Evolutionary conservation across 2,329 filamentous ascomycete species (phyloP).

Genomic region (Zymoseptoria pseudotritici): DNA sequence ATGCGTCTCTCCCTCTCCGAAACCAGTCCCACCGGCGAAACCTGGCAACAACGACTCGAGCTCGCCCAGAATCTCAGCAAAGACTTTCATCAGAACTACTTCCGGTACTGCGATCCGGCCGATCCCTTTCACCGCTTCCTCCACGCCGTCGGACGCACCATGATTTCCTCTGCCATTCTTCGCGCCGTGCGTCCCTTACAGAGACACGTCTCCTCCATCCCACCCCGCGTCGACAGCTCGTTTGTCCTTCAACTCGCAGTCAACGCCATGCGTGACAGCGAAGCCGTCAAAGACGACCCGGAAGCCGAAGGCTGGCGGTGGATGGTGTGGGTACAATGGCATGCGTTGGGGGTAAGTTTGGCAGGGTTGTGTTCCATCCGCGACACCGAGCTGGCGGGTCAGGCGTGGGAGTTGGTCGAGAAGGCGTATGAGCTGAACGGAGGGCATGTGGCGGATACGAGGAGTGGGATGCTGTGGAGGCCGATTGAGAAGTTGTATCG

Average conservation of each 20-base stretch:
- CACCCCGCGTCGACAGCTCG: constrained; percentile 22
- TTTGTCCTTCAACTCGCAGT: constrained; percentile 32
- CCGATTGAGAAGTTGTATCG: constrained; percentile 48
- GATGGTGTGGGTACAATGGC: constrained; percentile 51
- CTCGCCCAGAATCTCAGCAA: constrained; percentile 14
- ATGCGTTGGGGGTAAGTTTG: constrained; percentile 45
- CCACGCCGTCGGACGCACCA: constrained; percentile 16
- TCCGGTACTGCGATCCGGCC: constrained; percentile 19
- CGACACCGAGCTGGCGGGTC: constrained; percentile 39
- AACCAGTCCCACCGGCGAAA: constrained; percentile 11
- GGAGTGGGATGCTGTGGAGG: constrained; percentile 45
- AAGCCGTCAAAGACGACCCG: constrained; percentile 28
- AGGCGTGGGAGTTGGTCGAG: constrained; percentile 45
- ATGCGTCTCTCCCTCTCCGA: constrained; percentile 14
- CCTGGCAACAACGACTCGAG: constrained; percentile 23
- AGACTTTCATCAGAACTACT: constrained; percentile 17
- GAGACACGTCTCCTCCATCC: constrained; percentile 16
- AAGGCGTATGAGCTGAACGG: constrained; percentile 38
- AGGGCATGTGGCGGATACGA: constrained; percentile 43
- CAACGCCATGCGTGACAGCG: constrained; percentile 39
- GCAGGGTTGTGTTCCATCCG: constrained; percentile 46
- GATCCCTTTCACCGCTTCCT: constrained; percentile 19
- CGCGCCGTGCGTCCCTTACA: constrained; percentile 23
- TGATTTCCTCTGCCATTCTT: constrained; percentile 19
- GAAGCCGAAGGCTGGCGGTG: constrained; percentile 39